Base-by-base conservation (phyloP, 306 rosid species). In the Medicago lupulina region DNA sequence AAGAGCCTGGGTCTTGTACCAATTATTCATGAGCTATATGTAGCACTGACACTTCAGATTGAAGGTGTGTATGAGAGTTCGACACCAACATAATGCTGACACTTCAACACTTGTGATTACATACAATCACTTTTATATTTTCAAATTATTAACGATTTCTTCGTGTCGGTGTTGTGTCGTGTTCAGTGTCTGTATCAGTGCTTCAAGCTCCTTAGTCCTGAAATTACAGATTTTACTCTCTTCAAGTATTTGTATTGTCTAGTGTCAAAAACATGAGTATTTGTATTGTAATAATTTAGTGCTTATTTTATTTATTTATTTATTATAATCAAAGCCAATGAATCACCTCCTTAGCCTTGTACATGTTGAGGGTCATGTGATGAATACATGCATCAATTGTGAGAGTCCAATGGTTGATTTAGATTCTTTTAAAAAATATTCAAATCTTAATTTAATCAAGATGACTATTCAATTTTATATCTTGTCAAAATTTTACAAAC, bases 1-100 rank as follows among this genome's bases (percentile, higher is more conserved):
- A 74, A 19, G 80, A 40, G 16, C 9, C 59, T 15, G 83, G 81
- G 46, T 80, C 86, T 44, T 89, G 97, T 77, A 84, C 89, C 53
- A 58, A 68, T 84, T 79, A 76, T 84, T 57, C 63, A 21, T 57
- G 8, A 57, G 1, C 51, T 13, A 44, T 39, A 2, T 44, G 4
- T 44, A 46, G 51, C 1, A 46, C 6, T 4, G n/a, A 46, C 16
- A 46, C n/a, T 13, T 46, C 7, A 46, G 7, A 46, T 13, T 46
- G 16, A 46, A 46, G 14, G 5, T 1, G 51, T 46, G 16, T 46
- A 1, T 0, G n/a, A 46, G 51, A 12, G 14, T 13, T 15, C 14
- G 1, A 46, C 51, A 46, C 14, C 16, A 4, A 46, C n/a, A 12
- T 46, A 15, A 12, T 13, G 2, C 1, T 46, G n/a, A 46, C 16